phyloP scores from a whole-genome alignment of 495 filamentous ascomycete genomes.

The Alectoria sarmentosa region DNA sequence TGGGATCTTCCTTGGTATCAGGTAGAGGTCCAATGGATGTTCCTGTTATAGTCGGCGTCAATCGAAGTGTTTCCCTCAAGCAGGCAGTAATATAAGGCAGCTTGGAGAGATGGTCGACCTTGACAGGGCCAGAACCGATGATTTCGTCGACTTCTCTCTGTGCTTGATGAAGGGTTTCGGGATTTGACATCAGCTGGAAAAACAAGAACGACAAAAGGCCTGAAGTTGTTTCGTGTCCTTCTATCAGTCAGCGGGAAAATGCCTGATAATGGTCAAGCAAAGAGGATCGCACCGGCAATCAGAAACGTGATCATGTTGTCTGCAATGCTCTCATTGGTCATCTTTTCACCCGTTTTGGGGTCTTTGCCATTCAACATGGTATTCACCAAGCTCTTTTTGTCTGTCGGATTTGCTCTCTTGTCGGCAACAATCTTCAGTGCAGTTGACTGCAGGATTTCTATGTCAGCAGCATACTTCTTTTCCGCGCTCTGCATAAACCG shows the following conservation, averaged over 20 bases:
- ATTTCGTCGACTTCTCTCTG: conserved; percentile 63
- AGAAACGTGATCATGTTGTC: conserved; percentile 14
- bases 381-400: conserved; percentile 63
- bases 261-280: conserved; percentile 29
- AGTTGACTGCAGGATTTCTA: conserved; percentile 46
- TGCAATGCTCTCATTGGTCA: conserved; percentile 32
- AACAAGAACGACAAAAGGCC: conserved; percentile 49
- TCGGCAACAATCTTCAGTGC: conserved; percentile 53
- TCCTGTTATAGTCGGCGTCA: conserved; percentile 52
- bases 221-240: conserved; percentile 68
- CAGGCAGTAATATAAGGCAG: conserved; percentile 58
- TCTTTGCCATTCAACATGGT: conserved; percentile 63
- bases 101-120: conserved; percentile 59
- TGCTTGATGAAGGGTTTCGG: conserved; percentile 49
- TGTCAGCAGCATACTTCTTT: conserved; percentile 51
- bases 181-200: conserved; percentile 55
- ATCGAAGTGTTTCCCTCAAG: conserved; percentile 64
- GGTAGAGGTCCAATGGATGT: conserved; percentile 37
- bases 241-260: conserved; percentile 16
- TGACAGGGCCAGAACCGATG: conserved; percentile 56
- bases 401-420: conserved; percentile 46
- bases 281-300: conserved; percentile 3
- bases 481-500: conserved; percentile 34
- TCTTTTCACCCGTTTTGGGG: conserved; percentile 55
- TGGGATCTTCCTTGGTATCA: conserved; percentile 47